Evolutionary conservation across 352 stramenopile genomes (phyloP), one percentile per base, ranked within the genome.

Genomic region (Pythium sp.): DNA sequence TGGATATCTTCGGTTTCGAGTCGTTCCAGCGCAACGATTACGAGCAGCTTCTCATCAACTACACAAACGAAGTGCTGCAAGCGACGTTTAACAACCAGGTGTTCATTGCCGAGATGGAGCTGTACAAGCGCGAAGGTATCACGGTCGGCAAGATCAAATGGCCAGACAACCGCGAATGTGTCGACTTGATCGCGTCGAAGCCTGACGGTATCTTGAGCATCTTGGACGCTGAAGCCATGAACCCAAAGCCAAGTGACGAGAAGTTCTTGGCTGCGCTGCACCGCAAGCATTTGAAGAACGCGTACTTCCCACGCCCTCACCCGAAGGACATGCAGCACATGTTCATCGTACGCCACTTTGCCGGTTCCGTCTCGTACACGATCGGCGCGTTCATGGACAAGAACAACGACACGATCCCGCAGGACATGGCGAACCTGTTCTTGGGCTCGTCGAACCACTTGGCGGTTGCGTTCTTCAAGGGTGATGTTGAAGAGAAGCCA

Each of bases 1-100:
- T 97, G 0, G 91, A 97, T 81, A 97, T 97, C 70, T 97, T 97
- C 67, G 91, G 91, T 30, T 97, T 97, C 53, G 91, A 97, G 66
- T 90, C 81, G 9, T 97, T 97, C 72, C 82, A 96, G 75, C 82
- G 86, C 72, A 97, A 97, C 64, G 90, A 96, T 67, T 97, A 93
- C 51, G 91, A 97, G 73, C 90, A 97, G 68, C 67, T 97, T 20
- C 73, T 96, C 43, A 95, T 97, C 77, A 96, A 97, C 75, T 95
- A 94, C 80, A 93, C 91, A 74, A 94, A 96, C 71, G 85, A 97
- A 74, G 84, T 93, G 64, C 69, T 94, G 51, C 89, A 95, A 70
- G 86, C 85, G 58, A 94, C 84, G 63, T 96, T 96, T 67, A 96
- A 95, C 82, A 91, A 94, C 64, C 87, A 96, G 68, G 84, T 96